phyloP scores from a whole-genome alignment of 1,139 yeast species.

The Yamadazyma friedrichii region DNA sequence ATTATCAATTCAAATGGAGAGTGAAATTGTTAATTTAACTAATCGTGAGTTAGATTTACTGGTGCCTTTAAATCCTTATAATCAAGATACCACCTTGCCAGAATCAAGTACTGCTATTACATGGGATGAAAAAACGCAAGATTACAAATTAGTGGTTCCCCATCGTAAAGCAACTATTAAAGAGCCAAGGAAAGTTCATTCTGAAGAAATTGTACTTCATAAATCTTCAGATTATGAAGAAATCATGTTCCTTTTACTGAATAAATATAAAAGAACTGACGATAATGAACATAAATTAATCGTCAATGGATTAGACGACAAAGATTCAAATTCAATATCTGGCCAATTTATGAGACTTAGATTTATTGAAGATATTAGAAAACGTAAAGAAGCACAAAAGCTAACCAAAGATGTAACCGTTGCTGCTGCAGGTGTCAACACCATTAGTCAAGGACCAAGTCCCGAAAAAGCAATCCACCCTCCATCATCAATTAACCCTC shows the following conservation, averaged over 20 bases:
- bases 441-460: slow-evolving; percentile 21
- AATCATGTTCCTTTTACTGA: slow-evolving; percentile 61
- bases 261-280: slow-evolving; percentile 39
- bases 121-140: slow-evolving; percentile 32
- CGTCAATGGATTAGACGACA: slow-evolving; percentile 34
- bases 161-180: slow-evolving; percentile 51
- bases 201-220: slow-evolving; percentile 52
- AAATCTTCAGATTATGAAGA: slow-evolving; percentile 89
- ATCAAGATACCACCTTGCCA: slow-evolving; percentile 47
- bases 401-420: slow-evolving; percentile 41
- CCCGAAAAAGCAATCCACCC: slow-evolving; percentile 12
- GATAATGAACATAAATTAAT: slow-evolving; percentile 42
- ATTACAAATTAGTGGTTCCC: slow-evolving; percentile 30
- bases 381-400: slow-evolving; percentile 44
- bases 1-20: slow-evolving; percentile 73
- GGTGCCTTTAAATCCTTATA: slow-evolving; percentile 70
- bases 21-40: slow-evolving; percentile 77
- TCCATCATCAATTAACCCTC: not conserved
- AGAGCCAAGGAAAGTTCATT: slow-evolving; percentile 44
- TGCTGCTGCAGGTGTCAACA: slow-evolving; percentile 33
- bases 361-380: slow-evolving; percentile 47
- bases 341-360: slow-evolving; percentile 50
- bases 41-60: slow-evolving; percentile 72
- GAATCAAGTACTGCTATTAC: slow-evolving; percentile 42
- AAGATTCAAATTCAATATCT: slow-evolving; percentile 17